Evolutionary conservation across 2,329 filamentous ascomycete genomes (phyloP).

Genomic region (Dothiorella sarmentorum): DNA sequence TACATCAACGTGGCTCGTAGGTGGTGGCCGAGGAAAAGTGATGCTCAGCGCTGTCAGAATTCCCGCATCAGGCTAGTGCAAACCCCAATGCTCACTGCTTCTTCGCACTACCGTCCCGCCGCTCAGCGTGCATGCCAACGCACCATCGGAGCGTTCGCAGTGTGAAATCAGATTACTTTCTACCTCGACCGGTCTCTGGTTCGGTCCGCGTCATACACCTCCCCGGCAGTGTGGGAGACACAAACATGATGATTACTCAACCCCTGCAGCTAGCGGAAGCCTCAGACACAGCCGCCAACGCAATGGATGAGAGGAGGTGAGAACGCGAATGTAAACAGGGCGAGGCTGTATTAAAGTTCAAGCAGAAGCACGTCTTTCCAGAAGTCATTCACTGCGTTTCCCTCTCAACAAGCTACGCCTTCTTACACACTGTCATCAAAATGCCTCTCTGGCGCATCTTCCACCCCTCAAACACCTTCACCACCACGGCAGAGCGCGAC

Average conservation of each 20-base stretch:
- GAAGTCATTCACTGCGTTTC: not conserved
- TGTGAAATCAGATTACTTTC: not conserved
- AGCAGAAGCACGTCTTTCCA: not conserved
- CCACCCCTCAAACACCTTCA: slow-evolving; percentile 31
- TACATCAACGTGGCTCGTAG: no score
- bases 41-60: not conserved
- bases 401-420: no score
- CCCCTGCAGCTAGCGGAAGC: not conserved
- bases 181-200: not conserved
- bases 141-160: no score
- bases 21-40: not conserved
- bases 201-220: not conserved
- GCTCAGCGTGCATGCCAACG: no score
- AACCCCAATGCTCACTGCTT: not conserved
- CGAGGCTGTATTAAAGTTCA: no score
- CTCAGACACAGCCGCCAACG: not conserved
- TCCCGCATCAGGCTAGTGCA: not conserved
- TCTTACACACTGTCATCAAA: not conserved
- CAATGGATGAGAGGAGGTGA: no score
- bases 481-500: not conserved
- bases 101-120: no score
- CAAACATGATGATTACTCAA: not conserved
- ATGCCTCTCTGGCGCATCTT: slow-evolving; percentile 48
- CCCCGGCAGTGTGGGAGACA: not conserved
- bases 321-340: no score